Conservation (phyloP, 2,329 filamentous ascomycete genomes). For the Colletotrichum destructivum region DNA sequence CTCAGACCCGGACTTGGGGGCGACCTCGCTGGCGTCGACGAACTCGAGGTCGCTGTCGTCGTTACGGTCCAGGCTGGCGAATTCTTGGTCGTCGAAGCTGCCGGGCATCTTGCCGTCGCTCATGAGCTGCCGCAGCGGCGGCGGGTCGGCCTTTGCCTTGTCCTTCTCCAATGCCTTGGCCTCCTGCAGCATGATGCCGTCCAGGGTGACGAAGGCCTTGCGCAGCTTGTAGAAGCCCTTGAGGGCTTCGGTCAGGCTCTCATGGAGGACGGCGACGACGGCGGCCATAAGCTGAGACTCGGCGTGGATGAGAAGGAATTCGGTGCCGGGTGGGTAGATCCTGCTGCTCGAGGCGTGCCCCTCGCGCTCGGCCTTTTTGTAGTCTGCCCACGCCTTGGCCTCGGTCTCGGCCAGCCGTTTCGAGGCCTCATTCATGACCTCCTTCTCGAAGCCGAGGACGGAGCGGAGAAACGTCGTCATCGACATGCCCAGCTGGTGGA, state of each 20-base stretch:
- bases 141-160: slow-evolving; percentile 42
- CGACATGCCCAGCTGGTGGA: slow-evolving; percentile 87
- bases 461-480: slow-evolving; percentile 89
- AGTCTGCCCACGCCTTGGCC: slow-evolving; percentile 80
- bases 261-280: slow-evolving; percentile 89
- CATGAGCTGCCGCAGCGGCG: slow-evolving; percentile 33
- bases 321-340: slow-evolving; percentile 86
- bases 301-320: slow-evolving; percentile 88
- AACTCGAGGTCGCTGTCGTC: slow-evolving; percentile 64
- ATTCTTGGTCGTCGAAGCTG: slow-evolving; percentile 55
- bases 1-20: slow-evolving; percentile 54
- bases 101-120: slow-evolving; percentile 56
- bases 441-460: slow-evolving; percentile 91
- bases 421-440: slow-evolving; percentile 88
- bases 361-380: slow-evolving; percentile 76
- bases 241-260: slow-evolving; percentile 91
- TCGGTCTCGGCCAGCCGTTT: slow-evolving; percentile 82
- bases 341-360: slow-evolving; percentile 46
- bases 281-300: slow-evolving; percentile 92
- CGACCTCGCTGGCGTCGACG: slow-evolving; percentile 68
- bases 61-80: slow-evolving; percentile 48
- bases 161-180: slow-evolving; percentile 59
- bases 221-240: slow-evolving; percentile 94
- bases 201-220: slow-evolving; percentile 88
- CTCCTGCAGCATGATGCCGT: slow-evolving; percentile 84